Conservation (phyloP, 345 rosid species). For the Mangifera indica region DNA sequence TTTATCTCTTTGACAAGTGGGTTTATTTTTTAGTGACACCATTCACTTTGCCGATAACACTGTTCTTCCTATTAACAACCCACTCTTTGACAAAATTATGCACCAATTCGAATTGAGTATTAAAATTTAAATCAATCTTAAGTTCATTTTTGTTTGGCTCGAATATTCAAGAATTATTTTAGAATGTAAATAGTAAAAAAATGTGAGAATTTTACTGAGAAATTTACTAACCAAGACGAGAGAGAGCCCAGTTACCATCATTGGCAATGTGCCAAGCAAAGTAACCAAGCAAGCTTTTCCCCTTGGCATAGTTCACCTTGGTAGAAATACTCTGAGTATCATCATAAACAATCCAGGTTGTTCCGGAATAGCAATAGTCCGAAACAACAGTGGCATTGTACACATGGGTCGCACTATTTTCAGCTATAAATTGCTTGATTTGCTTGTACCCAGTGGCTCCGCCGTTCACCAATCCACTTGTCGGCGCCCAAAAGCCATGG, state of each 20-base stretch:
- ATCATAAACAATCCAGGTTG: slow-evolving; percentile 63
- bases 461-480: slow-evolving; percentile 32
- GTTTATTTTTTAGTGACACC: no score
- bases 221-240: slow-evolving; percentile 30
- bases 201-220: no score
- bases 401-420: slow-evolving; percentile 41
- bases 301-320: slow-evolving; percentile 53
- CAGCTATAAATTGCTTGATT: slow-evolving; percentile 33
- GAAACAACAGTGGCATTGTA: slow-evolving; percentile 46
- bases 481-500: slow-evolving; percentile 52
- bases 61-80: no score
- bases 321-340: slow-evolving; percentile 42
- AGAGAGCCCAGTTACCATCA: slow-evolving; percentile 50
- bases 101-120: no score
- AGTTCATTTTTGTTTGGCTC: no score
- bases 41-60: no score
- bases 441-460: slow-evolving; percentile 36
- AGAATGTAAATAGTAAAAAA: no score
- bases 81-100: no score
- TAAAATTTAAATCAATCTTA: no score
- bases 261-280: slow-evolving; percentile 67
- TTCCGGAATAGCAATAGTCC: slow-evolving; percentile 48
- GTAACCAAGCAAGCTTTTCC: slow-evolving; percentile 58
- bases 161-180: no score
- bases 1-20: no score